Percentiles rank a stretch among this genome's conserved stretches.
Conservation (phyloP, 2,329 filamentous ascomycete genomes). For the Elsinoe fawcettii region DNA sequence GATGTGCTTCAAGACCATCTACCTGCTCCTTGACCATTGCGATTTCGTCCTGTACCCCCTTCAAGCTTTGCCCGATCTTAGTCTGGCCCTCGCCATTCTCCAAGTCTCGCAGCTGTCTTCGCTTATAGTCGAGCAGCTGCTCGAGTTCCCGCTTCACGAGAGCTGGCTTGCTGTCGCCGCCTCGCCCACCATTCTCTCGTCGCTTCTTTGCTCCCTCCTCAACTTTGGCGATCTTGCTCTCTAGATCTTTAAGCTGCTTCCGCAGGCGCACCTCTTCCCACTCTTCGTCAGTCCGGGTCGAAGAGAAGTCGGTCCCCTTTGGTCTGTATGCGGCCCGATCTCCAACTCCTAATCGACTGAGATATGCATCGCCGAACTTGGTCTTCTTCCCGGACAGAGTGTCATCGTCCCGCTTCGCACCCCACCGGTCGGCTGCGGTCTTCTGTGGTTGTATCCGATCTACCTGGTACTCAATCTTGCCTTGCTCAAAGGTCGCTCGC, state of each 20-base stretch:
- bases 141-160: conserved; percentile 91
- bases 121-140: conserved; percentile 91
- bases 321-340: conserved; percentile 71
- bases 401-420: conserved; percentile 65
- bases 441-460: conserved; percentile 59
- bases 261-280: conserved; percentile 96
- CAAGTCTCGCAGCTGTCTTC: conserved; percentile 65
- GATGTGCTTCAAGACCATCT: conserved; percentile 76
- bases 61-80: conserved; percentile 63
- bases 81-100: conserved; percentile 63
- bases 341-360: conserved; percentile 74
- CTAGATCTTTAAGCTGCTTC: conserved; percentile 82
- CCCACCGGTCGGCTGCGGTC: conserved; percentile 65
- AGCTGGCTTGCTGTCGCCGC: conserved; percentile 73
- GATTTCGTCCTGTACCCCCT: conserved; percentile 76
- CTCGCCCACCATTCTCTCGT: conserved; percentile 42
- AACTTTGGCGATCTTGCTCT: conserved; percentile 77
- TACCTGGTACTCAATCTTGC: conserved; percentile 92
- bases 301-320: conserved; percentile 81
- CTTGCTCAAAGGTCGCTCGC: conserved; percentile 84
- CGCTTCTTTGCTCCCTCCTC: conserved; percentile 56
- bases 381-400: conserved; percentile 84
- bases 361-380: conserved; percentile 95
- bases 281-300: conserved; percentile 76
- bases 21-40: conserved; percentile 89